Base-by-base conservation (phyloP, 306 rosid species). In the Astragalus membranaceus region DNA sequence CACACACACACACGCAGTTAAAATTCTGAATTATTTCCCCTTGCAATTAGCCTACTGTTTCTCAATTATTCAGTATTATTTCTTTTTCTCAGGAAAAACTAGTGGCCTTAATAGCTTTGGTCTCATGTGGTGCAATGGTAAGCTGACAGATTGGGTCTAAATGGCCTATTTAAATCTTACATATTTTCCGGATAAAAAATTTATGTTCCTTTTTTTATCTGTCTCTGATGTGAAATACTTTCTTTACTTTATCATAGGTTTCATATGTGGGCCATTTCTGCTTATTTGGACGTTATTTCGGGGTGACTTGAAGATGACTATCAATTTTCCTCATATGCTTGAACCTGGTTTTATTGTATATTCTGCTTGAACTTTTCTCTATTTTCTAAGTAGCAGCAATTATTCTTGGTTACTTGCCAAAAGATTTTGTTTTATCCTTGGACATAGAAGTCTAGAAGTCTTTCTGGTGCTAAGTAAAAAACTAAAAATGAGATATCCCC, bases 121-220 rank as follows among this genome's bases (percentile, higher is more conserved):
- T 66, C 97, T 91, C 48, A 91, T 91, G 95, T 88, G 97, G 97
- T 91, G 95, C 82, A 91, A 91, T 5, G 92, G 95, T 88, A 81
- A 69, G 80, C 64, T 26, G 69, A 67, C 42, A 26, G 41, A 78
- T 79, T 68, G 70, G n/a, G 17, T 20, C 73, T 61, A 50, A 36
- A 36, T 15, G 54, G 9, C 51, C 35, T 42, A 67, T 52, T 72
- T 16, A 37, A 52, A 42, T 12, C 54, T 53, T 10, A 6, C 1
- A 7, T 42, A 32, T 70, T 47, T 36, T 51, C 11, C 15, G 6
- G 35, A 20, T 17, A 30, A 66, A 47, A 7, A 14, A 46, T 62
- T 69, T 9, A 12, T 8, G 36, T 2, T 12, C 74, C 47, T 10
- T 39, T 29, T 72, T 42, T 54, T 69, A 63, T 57, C 16, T 36